phyloP scores from a whole-genome alignment of 1,284 basidiomycete genomes.

The Amylostereum areolatum region DNA sequence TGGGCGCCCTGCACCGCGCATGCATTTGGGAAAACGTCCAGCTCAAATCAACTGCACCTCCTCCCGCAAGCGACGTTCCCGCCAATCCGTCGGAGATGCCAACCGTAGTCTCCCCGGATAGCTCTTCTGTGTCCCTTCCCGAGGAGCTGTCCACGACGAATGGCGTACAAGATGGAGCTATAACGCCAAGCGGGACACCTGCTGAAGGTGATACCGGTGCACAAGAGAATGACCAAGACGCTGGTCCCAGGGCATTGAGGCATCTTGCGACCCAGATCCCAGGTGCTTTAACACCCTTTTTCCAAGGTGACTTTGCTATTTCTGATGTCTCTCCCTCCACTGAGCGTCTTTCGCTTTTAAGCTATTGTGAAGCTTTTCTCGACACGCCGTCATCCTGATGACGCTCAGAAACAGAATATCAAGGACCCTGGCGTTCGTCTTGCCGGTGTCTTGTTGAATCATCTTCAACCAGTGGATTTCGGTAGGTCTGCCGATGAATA shows the following conservation, averaged over 20 bases:
- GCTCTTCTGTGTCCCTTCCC: slow-evolving; percentile 10
- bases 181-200: too few species aligned
- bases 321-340: too few species aligned
- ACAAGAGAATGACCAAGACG: slow-evolving; percentile 51
- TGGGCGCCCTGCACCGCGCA: slow-evolving; percentile 82
- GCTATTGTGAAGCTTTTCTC: slow-evolving; percentile 87
- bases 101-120: slow-evolving; percentile 32
- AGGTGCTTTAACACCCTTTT: slow-evolving; percentile 75
- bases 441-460: slow-evolving; percentile 68
- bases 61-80: slow-evolving; percentile 29
- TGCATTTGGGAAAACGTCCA: slow-evolving; percentile 84
- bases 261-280: slow-evolving; percentile 82
- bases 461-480: slow-evolving; percentile 55
- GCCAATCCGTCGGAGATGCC: slow-evolving; percentile 43
- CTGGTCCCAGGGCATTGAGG: slow-evolving; percentile 61
- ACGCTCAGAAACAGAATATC: slow-evolving; percentile 76
- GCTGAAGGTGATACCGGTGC: slow-evolving; percentile 40
- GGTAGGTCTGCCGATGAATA: slow-evolving; percentile 46
- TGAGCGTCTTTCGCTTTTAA: too few species aligned
- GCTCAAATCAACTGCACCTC: slow-evolving; percentile 58
- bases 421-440: slow-evolving; percentile 62
- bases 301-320: too few species aligned
- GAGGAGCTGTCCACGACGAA: slow-evolving; percentile 23
- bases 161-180: slow-evolving; percentile 32
- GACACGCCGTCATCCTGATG: slow-evolving; percentile 74